Conservation (phyloP, 768 basidiomycete species). For the Rhodotorula paludigena region DNA sequence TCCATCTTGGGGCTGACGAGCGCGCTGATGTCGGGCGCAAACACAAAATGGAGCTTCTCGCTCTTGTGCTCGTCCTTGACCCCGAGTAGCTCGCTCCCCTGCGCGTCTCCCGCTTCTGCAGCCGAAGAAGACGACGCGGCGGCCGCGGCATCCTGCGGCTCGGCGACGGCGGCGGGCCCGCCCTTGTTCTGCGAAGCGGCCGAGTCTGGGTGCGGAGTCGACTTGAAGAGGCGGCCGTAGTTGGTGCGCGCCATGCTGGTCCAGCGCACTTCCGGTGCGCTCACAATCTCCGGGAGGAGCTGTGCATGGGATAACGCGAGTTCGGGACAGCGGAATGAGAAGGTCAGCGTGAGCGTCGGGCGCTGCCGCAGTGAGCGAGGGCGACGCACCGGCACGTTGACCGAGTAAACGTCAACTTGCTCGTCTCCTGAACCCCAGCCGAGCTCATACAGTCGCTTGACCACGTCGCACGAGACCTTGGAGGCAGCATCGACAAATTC, state of each 20-base stretch:
- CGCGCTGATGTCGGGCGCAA: conserved; percentile 46
- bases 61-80: conserved; percentile 19
- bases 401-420: conserved; percentile 35
- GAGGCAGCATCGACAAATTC: conserved; percentile 43
- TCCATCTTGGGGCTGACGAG: conserved; percentile 43
- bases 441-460: conserved; percentile 42
- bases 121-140: too few species aligned
- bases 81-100: background rate
- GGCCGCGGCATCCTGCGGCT: background rate
- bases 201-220: conserved; percentile 18
- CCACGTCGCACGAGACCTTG: conserved; percentile 44
- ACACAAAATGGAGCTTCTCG: conserved; percentile 44
- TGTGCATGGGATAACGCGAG: conserved; percentile 44
- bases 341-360: background rate
- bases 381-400: conserved; percentile 30
- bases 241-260: conserved; percentile 47
- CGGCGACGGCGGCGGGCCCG: conserved; percentile 23
- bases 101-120: too few species aligned
- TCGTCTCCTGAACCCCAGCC: conserved; percentile 46
- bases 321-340: background rate
- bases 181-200: conserved; percentile 2
- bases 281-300: conserved; percentile 45
- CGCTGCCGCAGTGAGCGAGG: too few species aligned
- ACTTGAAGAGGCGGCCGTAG: conserved; percentile 48
- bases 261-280: conserved; percentile 44